phyloP scores from a whole-genome alignment of 306 rosid genomes.

The Amphicarpaea edgeworthii region DNA sequence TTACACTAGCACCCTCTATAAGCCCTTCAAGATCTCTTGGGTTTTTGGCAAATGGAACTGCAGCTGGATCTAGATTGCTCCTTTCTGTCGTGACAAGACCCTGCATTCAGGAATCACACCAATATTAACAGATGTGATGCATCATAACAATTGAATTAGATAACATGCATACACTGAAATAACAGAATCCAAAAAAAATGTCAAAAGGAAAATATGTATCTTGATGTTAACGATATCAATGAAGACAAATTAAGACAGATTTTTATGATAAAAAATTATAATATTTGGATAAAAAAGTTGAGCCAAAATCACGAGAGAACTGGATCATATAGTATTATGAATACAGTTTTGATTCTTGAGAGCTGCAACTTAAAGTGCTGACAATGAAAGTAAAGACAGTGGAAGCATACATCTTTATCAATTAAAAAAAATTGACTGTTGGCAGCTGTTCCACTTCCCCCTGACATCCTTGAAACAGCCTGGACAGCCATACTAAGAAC shows the following conservation, averaged over 20 bases:
- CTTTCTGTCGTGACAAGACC: slow-evolving; percentile 88
- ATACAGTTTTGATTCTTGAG: neutral
- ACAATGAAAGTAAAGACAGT: neutral
- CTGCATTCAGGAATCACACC: slow-evolving; percentile 52
- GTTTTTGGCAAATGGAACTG: slow-evolving; percentile 81
- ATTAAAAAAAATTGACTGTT: slow-evolving; percentile 66
- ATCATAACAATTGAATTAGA: slow-evolving; percentile 26
- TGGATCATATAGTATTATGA: slow-evolving; percentile 15
- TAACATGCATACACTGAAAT: slow-evolving; percentile 8
- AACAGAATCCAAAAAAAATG: slow-evolving; percentile 24
- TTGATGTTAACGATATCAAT: slow-evolving; percentile 12
- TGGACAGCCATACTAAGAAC: slow-evolving; percentile 75
- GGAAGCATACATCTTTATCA: slow-evolving; percentile 76
- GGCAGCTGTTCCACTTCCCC: slow-evolving; percentile 55
- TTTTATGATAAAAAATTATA: slow-evolving; percentile 1
- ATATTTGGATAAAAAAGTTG: slow-evolving; percentile 10
- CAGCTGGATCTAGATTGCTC: slow-evolving; percentile 74
- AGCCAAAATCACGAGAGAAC: slow-evolving; percentile 24
- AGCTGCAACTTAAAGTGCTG: slow-evolving; percentile 26
- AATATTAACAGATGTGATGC: slow-evolving; percentile 17
- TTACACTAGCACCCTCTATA: slow-evolving; percentile 76
- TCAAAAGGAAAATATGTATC: slow-evolving; percentile 26
- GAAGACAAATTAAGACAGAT: slow-evolving; percentile 8
- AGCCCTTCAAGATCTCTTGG: slow-evolving; percentile 68
- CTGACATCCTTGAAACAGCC: slow-evolving; percentile 77